Evolutionary conservation across 805 yeast species (phyloP).

Genomic region (Wickerhamomyces sydowiorum): DNA sequence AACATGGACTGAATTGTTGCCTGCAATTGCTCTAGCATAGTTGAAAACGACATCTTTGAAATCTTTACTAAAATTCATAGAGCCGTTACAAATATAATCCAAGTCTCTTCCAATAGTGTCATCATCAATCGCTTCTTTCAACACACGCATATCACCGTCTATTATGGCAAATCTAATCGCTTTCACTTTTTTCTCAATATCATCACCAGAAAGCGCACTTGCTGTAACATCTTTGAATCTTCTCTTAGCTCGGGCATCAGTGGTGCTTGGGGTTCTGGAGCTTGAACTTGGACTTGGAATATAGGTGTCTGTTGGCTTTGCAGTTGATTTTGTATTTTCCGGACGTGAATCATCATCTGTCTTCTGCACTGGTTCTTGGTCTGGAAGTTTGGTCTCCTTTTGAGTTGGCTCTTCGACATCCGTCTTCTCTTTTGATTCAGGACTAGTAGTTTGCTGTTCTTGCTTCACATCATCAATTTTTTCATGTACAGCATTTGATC

Average conservation of each 20-base stretch:
- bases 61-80: background rate
- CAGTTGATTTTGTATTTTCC: background rate
- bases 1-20: background rate
- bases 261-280: background rate
- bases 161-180: background rate
- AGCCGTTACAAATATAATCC: background rate
- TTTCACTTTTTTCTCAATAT: background rate
- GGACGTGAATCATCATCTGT: conserved; percentile 3
- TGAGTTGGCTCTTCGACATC: too few species aligned
- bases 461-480: too few species aligned
- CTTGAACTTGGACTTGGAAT: background rate
- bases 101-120: background rate
- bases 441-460: too few species aligned
- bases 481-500: too few species aligned
- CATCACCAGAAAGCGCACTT: background rate
- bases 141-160: background rate
- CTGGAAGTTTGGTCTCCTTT: too few species aligned
- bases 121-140: background rate
- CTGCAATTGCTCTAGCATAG: conserved; percentile 1
- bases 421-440: too few species aligned
- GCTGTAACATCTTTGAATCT: conserved; percentile 1
- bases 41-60: background rate
- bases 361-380: too few species aligned
- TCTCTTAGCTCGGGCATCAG: background rate
- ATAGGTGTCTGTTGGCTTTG: background rate